phyloP scores from a whole-genome alignment of 345 rosid genomes.

The Heritiera littoralis region DNA sequence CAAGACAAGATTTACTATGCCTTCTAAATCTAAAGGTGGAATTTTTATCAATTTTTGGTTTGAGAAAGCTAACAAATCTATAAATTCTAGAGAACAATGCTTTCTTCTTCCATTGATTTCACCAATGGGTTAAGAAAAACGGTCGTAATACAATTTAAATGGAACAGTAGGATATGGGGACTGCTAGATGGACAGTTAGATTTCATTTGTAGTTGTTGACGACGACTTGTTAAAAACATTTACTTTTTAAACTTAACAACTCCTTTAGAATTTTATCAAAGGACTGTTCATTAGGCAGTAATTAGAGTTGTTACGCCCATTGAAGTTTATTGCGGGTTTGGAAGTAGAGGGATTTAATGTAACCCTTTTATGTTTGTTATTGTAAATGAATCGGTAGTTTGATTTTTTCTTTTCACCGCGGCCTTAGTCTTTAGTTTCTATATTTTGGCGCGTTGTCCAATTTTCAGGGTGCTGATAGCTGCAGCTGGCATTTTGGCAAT shows the following conservation, averaged over 20 bases:
- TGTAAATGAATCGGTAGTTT: neutral
- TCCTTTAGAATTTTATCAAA: neutral
- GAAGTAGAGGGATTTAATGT: constrained; percentile 1
- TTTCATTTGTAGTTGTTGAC: neutral
- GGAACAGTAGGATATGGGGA: neutral
- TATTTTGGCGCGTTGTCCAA: neutral
- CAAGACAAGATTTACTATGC: too few relatives aligned
- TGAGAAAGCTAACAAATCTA: too few relatives aligned
- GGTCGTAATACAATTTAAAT: neutral
- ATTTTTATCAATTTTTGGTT: neutral
- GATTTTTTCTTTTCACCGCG: neutral
- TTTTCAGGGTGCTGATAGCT: constrained; percentile 21
- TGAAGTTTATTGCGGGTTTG: neutral
- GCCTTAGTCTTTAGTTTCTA: neutral
- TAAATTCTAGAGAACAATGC: neutral
- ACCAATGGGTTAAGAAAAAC: neutral
- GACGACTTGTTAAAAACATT: neutral
- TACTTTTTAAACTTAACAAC: neutral
- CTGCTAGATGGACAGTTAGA: neutral
- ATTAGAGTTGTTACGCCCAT: neutral
- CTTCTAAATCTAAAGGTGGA: neutral
- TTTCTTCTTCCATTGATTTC: neutral
- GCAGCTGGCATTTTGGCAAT: constrained; percentile 8
- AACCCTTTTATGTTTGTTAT: neutral
- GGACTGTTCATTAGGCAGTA: neutral